Conservation (phyloP, 805 yeast genomes). For the Saturnispora bothae region DNA sequence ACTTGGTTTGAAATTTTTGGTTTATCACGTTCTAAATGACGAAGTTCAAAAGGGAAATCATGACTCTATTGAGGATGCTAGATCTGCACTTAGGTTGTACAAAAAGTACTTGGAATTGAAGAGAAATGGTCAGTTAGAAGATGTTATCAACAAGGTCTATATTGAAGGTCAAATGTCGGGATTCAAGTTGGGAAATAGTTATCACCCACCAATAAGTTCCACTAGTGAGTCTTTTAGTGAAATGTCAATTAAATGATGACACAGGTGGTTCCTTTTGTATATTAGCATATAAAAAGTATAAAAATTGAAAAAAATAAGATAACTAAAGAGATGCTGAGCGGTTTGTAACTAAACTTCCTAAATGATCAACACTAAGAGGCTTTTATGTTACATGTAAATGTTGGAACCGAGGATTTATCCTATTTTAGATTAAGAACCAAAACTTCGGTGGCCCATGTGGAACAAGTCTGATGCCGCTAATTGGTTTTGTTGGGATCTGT, state of each 20-base stretch:
- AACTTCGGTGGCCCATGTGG: conserved; percentile 8
- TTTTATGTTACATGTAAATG: too few relatives aligned
- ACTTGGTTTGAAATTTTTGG: conserved; percentile 75
- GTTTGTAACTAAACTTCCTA: too few relatives aligned
- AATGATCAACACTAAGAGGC: too few relatives aligned
- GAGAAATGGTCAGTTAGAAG: conserved; percentile 48
- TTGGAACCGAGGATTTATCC: too few relatives aligned
- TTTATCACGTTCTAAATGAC: conserved; percentile 63
- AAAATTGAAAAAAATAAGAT: too few relatives aligned
- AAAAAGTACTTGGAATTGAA: conserved; percentile 57
- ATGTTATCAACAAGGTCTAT: conserved; percentile 55
- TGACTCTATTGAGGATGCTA: conserved; percentile 95
- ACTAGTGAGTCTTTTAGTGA: too few relatives aligned
- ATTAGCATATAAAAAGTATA: too few relatives aligned
- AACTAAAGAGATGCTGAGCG: too few relatives aligned
- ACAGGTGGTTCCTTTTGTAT: too few relatives aligned
- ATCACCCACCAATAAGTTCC: too few relatives aligned
- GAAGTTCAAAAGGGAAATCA: conserved; percentile 89
- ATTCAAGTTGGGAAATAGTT: conserved; percentile 40
- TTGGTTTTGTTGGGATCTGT: neutral
- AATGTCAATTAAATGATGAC: too few relatives aligned
- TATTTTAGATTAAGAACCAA: conserved; percentile 5
- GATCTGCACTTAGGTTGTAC: conserved; percentile 71
- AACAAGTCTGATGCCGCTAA: conserved; percentile 5
- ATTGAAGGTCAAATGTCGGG: conserved; percentile 52